Evolutionary conservation across 2,329 filamentous ascomycete species (phyloP).

Genomic region (Colletotrichum aenigma): DNA sequence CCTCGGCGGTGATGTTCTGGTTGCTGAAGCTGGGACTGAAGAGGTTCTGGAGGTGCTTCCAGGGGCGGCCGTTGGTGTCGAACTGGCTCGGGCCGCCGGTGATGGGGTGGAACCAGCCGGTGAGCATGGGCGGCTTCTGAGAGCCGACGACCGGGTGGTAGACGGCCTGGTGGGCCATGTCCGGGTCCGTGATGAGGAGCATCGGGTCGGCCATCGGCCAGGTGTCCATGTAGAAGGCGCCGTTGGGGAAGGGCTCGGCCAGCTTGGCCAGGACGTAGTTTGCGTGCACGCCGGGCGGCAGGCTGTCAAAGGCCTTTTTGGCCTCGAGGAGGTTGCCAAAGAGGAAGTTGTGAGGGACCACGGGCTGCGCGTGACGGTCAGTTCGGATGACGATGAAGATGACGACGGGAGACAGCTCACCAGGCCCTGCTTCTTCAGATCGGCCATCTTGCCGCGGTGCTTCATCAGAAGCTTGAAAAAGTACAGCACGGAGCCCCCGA

Average conservation of each 20-base stretch:
- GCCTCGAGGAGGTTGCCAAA: constrained; percentile 33
- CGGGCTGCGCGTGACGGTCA: constrained; percentile 24
- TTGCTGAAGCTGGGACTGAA: constrained; percentile 36
- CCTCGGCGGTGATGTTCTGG: constrained; percentile 31
- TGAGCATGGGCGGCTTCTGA: constrained; percentile 29
- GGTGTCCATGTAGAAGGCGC: constrained; percentile 33
- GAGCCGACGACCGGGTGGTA: constrained; percentile 28
- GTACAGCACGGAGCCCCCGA: neutral
- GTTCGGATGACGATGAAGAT: neutral
- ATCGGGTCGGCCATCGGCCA: constrained; percentile 30
- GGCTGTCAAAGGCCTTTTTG: constrained; percentile 26
- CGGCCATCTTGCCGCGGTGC: constrained; percentile 6
- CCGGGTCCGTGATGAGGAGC: constrained; percentile 30
- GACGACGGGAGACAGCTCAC: neutral
- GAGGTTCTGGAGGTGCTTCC: constrained; percentile 30
- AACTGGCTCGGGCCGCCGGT: constrained; percentile 33
- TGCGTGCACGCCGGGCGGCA: constrained; percentile 9
- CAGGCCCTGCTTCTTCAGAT: constrained; percentile 8
- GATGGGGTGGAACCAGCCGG: constrained; percentile 34
- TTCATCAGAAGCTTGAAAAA: neutral
- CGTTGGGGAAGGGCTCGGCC: constrained; percentile 23
- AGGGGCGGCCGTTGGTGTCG: constrained; percentile 32
- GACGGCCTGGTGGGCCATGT: constrained; percentile 32
- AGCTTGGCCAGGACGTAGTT: neutral
- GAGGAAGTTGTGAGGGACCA: constrained; percentile 29